Base-by-base conservation (phyloP, 2,329 filamentous ascomycete species). In the Aspergillus brasiliensis region DNA sequence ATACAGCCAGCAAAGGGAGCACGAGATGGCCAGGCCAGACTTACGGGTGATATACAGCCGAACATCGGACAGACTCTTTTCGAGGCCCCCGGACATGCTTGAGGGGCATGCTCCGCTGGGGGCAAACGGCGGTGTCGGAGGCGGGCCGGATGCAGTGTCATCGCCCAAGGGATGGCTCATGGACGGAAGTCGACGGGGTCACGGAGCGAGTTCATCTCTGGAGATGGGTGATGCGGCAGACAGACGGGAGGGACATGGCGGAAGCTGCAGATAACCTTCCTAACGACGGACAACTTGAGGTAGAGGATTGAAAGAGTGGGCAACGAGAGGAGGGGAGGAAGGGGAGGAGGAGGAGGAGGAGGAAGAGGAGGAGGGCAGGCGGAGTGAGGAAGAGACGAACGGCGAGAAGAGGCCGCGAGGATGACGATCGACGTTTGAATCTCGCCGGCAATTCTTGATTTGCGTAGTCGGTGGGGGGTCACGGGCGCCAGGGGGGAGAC, bases 21-120 rank as follows among this genome's bases (percentile, higher is more conserved):
- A 28, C 3, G 23, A 28, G 23, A 40, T 34, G 31, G 37, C 37
- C 5, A 47, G n/a, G 6, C 5, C 7, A 46, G 13, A 28, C 59
- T 34, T 56, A 63, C 64, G 28, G 48, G 58, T 60, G n/a, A 67
- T 34, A 11, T 44, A 58, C 48, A 56, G 56, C 60, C 64, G 63
- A 47, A 67, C 42, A 44, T 62, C 52, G 49, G 46, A 59, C 37
- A 65, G 54, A 25, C 58, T 59, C 56, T 61, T 60, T 40, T 40
- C 55, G 40, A 51, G 57, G 49, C 44, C 57, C 56, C 57, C 48
- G 60, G 61, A 60, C 65, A 67, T 67, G 47, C 57, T 67, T 58
- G 59, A 34, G 40, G 61, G 49, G 62, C 62, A 62, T 60, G 64
- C 56, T 61, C 63, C 62, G 23, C 8, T 54, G 55, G 55, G 51